A percentile compares a stretch with the other conserved stretches of the same genome.
Conservation (phyloP, 495 filamentous ascomycete genomes). For the Venustampulla echinocandica region DNA sequence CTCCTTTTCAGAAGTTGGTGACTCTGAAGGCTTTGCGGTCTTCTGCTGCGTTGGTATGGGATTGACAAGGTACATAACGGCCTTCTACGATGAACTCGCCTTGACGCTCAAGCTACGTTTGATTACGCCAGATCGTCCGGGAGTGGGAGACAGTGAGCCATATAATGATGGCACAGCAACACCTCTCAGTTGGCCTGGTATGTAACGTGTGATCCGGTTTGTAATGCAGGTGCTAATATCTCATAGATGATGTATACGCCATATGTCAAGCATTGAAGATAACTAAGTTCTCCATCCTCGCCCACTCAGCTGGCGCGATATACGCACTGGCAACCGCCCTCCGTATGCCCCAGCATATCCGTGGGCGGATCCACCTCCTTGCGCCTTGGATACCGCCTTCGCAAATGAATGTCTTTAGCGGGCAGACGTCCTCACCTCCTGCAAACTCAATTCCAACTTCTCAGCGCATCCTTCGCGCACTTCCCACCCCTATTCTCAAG, state of each 20-base stretch:
- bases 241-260: slow-evolving; percentile 80
- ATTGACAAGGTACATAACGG: slow-evolving; percentile 87
- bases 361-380: slow-evolving; percentile 88
- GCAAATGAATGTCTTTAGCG: slow-evolving; percentile 79
- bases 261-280: slow-evolving; percentile 91
- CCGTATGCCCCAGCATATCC: slow-evolving; percentile 91
- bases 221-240: slow-evolving; percentile 15
- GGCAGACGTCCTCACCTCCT: slow-evolving; percentile 65
- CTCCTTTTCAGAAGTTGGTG: slow-evolving; percentile 94
- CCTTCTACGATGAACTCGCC: slow-evolving; percentile 96
- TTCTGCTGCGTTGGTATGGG: slow-evolving; percentile 99
- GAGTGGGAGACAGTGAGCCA: slow-evolving; percentile 84
- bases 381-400: slow-evolving; percentile 98
- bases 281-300: slow-evolving; percentile 92
- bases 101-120: slow-evolving; percentile 79
- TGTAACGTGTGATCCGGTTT: slow-evolving; percentile 28
- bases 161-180: slow-evolving; percentile 72
- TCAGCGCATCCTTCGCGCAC: slow-evolving; percentile 80
- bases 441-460: slow-evolving; percentile 81
- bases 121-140: slow-evolving; percentile 89
- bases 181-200: slow-evolving; percentile 91
- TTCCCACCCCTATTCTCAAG: slow-evolving; percentile 87
- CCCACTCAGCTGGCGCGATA: slow-evolving; percentile 95
- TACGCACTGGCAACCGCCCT: slow-evolving; percentile 95
- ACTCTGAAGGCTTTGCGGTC: slow-evolving; percentile 83